Conservation (phyloP, 2,329 filamentous ascomycete species). For the Verticillium dahliae region DNA sequence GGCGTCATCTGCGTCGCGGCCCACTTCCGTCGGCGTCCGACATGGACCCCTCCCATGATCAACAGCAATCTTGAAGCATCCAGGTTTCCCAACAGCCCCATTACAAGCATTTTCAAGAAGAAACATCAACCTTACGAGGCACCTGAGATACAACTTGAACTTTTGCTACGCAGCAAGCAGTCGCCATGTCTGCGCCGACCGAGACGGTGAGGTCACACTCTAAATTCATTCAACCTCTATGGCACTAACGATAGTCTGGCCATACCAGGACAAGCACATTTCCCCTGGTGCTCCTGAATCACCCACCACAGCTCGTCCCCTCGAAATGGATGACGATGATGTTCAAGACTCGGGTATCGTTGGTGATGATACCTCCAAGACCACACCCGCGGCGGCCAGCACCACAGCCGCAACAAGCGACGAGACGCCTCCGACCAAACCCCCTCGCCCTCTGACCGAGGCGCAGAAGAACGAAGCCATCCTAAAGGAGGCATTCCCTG, state of each 20-base stretch:
- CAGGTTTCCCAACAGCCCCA: neutral
- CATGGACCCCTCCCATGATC: constrained; percentile 9
- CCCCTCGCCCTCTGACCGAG: constrained; percentile 74
- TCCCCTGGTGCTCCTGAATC: constrained; percentile 49
- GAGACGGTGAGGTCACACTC: constrained; percentile 32
- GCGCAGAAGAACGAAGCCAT: constrained; percentile 81
- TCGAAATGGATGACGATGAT: constrained; percentile 67
- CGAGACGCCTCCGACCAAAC: constrained; percentile 63
- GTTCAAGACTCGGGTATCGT: constrained; percentile 52
- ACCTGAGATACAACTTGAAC: neutral
- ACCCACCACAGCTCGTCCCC: constrained; percentile 56
- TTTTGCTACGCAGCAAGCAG: neutral
- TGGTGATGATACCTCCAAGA: constrained; percentile 28
- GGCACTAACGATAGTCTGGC: constrained; percentile 5
- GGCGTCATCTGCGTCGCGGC: constrained; percentile 14
- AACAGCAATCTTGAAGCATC: constrained; percentile 7
- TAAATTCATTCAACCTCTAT: constrained; percentile 11
- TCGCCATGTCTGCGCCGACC: constrained; percentile 34
- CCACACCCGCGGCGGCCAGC: constrained; percentile 13
- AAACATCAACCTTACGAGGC: neutral
- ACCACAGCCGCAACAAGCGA: constrained; percentile 24
- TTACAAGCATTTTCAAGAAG: neutral
- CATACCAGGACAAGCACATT: neutral
- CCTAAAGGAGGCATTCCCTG: constrained; percentile 88
- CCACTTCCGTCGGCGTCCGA: constrained; percentile 10